phyloP scores from a whole-genome alignment of 1,284 basidiomycete genomes.

The Cutaneotrichosporon mucoides region DNA sequence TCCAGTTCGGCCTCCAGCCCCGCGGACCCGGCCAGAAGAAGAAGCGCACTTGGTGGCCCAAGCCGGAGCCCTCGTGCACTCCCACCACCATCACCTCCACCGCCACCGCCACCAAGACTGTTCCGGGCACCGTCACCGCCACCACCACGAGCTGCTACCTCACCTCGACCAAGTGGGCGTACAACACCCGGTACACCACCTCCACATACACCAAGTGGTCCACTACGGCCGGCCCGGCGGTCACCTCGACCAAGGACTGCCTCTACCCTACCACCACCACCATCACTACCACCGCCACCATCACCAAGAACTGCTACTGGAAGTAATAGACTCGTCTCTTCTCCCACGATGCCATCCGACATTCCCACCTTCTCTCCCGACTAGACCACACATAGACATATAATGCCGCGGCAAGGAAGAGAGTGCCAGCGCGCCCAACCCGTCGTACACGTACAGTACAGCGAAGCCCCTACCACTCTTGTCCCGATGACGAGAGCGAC shows the following conservation, averaged over 20 bases:
- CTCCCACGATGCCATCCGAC: background rate
- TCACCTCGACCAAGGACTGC: background rate
- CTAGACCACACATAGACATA: background rate
- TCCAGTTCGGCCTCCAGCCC: conserved; percentile 6
- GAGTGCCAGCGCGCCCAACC: too few relatives aligned
- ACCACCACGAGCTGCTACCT: conserved; percentile 4
- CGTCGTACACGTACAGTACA: too few relatives aligned
- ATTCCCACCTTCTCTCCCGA: background rate
- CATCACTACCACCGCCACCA: background rate
- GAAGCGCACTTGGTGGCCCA: background rate
- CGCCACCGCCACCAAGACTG: conserved; percentile 7
- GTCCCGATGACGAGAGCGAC: too few relatives aligned
- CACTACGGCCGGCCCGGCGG: conserved; percentile 5
- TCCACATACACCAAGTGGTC: background rate
- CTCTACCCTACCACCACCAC: conserved; percentile 1
- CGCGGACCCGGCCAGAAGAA: background rate
- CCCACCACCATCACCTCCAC: conserved; percentile 6
- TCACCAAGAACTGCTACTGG: conserved; percentile 1
- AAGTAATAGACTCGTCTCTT: background rate
- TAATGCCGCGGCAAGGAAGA: background rate
- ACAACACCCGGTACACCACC: background rate
- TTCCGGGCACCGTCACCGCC: background rate
- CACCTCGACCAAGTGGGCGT: conserved; percentile 1
- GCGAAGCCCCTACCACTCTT: too few relatives aligned
- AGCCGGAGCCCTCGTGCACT: conserved; percentile 3